Base-by-base conservation (phyloP, 371 early-diverging fungal species). In the Syncephalastrum racemosum region DNA sequence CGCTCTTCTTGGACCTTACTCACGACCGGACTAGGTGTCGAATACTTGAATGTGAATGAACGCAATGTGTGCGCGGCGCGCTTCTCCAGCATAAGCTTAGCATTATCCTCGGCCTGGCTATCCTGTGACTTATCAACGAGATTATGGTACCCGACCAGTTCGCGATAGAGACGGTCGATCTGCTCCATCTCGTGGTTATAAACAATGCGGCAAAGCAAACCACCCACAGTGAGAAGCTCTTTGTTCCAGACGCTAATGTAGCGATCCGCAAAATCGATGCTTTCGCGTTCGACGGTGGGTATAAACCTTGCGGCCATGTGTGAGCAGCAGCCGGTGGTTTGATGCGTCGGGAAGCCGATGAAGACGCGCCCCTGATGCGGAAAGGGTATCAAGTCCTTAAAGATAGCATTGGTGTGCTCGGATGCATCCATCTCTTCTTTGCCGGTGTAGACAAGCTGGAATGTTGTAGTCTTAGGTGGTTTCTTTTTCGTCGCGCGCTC, bases 311-410 rank as follows among this genome's bases (percentile, higher is more conserved):
- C 92, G 0, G 92, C 92, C 58, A 95, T 75, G 59, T 92, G 92
- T 27, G 85, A 84, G 51, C 84, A 80, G 62, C 88, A 91, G 4
- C 96, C 96, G 0, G 95, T 95, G 0, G 96, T 95, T 63, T 95
- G 93, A 63, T 92, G 91, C 5, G 93, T 94, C 0, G 91, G 89
- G 60, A 95, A 94, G 0, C 92, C 96, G 58, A 96, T 96, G 62
- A 92, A 94, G 13, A 95, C 82, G 31, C 87, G 71, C 0, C 96
- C 96, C 63, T 93, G 94, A 15, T 89, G 77, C 23, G 86, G 88
- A 44, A 79, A 88, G 3, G 89, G 87, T 0, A 87, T 64, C 13
- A 95, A 64, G 27, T 90, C 87, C 45, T 81, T 74, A 66, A 94
- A 93, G 6, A 92, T 76, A 13, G 63, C 62, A 40, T 62, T 63